Base-by-base conservation (phyloP, 768 basidiomycete species). In the Mycena rebaudengoi region DNA sequence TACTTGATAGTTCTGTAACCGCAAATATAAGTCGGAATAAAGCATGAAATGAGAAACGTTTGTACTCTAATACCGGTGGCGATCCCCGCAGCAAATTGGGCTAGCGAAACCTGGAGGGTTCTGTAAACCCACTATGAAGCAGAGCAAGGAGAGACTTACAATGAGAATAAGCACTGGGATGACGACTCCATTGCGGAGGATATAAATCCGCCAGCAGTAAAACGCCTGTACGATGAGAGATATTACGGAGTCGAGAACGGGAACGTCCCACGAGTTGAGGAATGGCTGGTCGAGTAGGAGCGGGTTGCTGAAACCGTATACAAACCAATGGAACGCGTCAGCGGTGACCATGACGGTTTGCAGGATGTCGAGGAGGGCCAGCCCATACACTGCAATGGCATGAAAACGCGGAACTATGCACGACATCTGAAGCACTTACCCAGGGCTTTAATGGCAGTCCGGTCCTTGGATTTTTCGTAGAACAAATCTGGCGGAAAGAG, bases 261-360 rank as follows among this genome's bases (percentile, higher is more conserved):
- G 69, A 16, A 68, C 65, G 53, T 72, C 68, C 60, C 60, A 70
- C 13, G 67, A 55, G 32, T 60, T 67, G 18, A 68, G 45, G 49
- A 69, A 69, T 7, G 65, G 33, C 14, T 69, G 52, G 57, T 62
- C 52, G 23, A 72, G 60, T 23, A 30, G 41, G 2, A 32, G 44
- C 23, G 44, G 35, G 33, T 72, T 50, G 21, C 70, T 63, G 35
- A 64, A 72, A 5, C 71, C 70, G 39, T 58, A 69, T 10, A 64
- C 67, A 62, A 69, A 72, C 70, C 71, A 72, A 30, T 72, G 71
- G 60, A 72, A 70, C 25, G 70, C 69, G 51, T 72, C 71, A 7
- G 68, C 67, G 33, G 69, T 70, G 25, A 64, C 53, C 37, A 70
- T 33, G n/a, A 33, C 25, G 8, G 69, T 70, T 55, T 72, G 71